A percentile compares a stretch with the other conserved stretches of the same genome.
These are phyloP conservation scores for Pyrenochaeta sp. DNA, from an alignment of 2,329 filamentous ascomycete genomes.

Conservation along the genomic window DNA sequence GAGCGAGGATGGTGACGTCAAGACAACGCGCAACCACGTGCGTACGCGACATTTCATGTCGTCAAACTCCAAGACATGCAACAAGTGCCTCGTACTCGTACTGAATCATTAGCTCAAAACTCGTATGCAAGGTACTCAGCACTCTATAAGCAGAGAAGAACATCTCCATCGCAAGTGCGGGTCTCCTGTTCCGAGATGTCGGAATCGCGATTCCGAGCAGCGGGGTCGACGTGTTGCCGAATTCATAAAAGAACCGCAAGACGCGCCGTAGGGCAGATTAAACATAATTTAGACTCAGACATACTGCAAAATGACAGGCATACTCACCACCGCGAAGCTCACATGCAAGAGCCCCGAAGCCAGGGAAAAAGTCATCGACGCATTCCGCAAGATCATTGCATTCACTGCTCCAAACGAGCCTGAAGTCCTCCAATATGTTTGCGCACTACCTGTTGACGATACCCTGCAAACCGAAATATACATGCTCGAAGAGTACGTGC, in stretches of 20 bases:
- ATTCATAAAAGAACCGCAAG: background rate
- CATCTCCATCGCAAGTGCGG: background rate
- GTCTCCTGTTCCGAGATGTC: conserved; percentile 19
- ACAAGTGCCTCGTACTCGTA: too few relatives aligned
- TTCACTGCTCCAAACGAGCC: conserved; percentile 31
- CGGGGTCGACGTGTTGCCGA: conserved; percentile 4
- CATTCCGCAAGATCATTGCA: conserved; percentile 37
- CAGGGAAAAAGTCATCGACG: conserved; percentile 21
- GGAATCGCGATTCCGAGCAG: conserved; percentile 18
- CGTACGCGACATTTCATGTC: background rate
- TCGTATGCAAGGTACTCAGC: background rate
- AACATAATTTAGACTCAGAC: too few relatives aligned
- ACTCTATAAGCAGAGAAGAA: background rate
- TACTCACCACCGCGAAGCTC: conserved; percentile 31
- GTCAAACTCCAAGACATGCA: background rate
- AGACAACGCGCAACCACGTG: conserved; percentile 1
- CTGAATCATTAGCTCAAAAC: too few relatives aligned
- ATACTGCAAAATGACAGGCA: conserved; percentile 18
- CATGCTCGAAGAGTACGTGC: conserved; percentile 37
- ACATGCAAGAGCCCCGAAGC: conserved; percentile 24
- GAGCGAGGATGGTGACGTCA: conserved; percentile 1
- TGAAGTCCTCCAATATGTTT: conserved; percentile 33
- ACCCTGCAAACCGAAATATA: conserved; percentile 26
- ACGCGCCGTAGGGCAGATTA: background rate
- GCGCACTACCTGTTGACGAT: conserved; percentile 30